Conservation (phyloP, 1,139 yeast genomes). For the Suhomyces bolitotheri region DNA sequence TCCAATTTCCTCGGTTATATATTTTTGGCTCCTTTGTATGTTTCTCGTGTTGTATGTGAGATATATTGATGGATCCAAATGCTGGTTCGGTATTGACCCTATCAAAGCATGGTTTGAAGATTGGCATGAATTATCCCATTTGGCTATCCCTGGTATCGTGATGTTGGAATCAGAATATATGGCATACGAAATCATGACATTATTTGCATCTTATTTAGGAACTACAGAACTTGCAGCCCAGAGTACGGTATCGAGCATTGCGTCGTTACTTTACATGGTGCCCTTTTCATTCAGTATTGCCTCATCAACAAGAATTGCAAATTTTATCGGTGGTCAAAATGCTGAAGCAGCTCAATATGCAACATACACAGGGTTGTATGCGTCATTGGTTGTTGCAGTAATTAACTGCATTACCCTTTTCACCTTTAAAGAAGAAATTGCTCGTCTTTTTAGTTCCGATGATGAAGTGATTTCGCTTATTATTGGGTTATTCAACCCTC, state of each 20-base stretch:
- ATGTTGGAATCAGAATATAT: conserved; percentile 63
- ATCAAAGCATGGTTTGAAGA: conserved; percentile 50
- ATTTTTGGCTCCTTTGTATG: conserved; percentile 68
- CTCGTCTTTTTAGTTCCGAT: conserved; percentile 69
- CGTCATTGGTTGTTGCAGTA: conserved; percentile 60
- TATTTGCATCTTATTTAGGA: conserved; percentile 75
- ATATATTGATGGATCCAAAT: conserved; percentile 63
- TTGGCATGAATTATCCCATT: conserved; percentile 58
- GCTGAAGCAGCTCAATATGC: conserved; percentile 62
- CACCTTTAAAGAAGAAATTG: conserved; percentile 56
- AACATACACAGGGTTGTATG: conserved; percentile 58
- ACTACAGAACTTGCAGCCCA: conserved; percentile 85
- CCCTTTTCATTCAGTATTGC: conserved; percentile 92
- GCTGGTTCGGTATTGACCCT: conserved; percentile 66
- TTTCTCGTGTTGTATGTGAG: conserved; percentile 54
- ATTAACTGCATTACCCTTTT: conserved; percentile 56
- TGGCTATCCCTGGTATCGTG: conserved; percentile 60
- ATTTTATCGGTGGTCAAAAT: conserved; percentile 80
- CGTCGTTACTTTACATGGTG: conserved; percentile 77
- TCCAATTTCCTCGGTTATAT: conserved; percentile 68
- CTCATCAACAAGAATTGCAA: conserved; percentile 83
- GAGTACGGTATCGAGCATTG: conserved; percentile 79
- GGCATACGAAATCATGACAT: conserved; percentile 58
- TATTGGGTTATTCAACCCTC: conserved; percentile 55
- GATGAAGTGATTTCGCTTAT: conserved; percentile 56